Evolutionary conservation across 2,329 filamentous ascomycete genomes (phyloP), one percentile per base, ranked within the genome.

Genomic region (Periconia digitata): DNA sequence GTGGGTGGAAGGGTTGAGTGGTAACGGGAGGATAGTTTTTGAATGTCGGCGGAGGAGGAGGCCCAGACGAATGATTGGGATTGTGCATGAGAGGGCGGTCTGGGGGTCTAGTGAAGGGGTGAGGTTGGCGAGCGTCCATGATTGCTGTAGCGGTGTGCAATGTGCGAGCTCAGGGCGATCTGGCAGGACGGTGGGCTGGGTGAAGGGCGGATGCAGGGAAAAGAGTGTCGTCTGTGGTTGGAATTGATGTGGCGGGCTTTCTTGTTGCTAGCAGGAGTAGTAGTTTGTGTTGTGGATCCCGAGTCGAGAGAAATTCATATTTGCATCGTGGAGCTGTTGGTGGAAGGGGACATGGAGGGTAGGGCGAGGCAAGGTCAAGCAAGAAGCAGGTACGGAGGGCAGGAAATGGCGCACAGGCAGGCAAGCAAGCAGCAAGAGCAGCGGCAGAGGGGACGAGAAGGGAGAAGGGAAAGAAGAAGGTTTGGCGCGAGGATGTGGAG

Each of bases 71-170:
- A 58, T 79, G 71, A 68, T 83, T 81, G 45, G 76, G 71, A 70
- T 87, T 87, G 58, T 76, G 76, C 23, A 81, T 70, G 45, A 81
- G 58, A 43, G 61, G 59, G 45, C 70, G 67, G 29, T 74, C 73
- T 50, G 66, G 63, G 38, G 72, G 67, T 36, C 72, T 69, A 41
- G 65, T 59, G 54, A 64, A 69, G 43, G 66, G 63, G 53, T 71
- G 71, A 53, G 72, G 69, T 51, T 59, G 65, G 57, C 69, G 69
- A 55, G 63, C 53, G 50, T 72, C 69, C 71, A 74, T 73, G 37
- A 39, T 51, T 12, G 46, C 39, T 34, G 41, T 51, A 10, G 47
- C 35, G 34, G 21, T 34, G 43, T 46, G 16, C 38, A 36, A 38
- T 22, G 12, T 43, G 32, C 29, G 17, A 4, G 27, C 5, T 32